Base-by-base conservation (phyloP, 73 alveolate genomes). In the Symbiodinium natans region DNA sequence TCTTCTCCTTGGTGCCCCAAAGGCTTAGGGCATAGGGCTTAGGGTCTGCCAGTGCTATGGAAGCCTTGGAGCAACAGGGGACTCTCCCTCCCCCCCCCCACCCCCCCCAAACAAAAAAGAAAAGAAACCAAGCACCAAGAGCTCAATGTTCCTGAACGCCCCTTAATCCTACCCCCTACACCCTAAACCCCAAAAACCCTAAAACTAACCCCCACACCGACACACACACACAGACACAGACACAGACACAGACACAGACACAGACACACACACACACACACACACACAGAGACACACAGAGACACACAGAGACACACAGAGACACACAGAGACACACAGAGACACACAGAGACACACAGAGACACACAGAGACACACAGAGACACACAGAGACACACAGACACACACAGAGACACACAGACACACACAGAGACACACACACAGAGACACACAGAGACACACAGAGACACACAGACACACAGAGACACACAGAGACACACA, bases 281-380 rank as follows among this genome's bases (percentile, higher is more conserved):
- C 85, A 74, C 85, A 74, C 41, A 74, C 85, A 74, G 31, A 74
- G 31, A 74, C 85, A 74, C 43, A 74, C 85, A 74, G 27, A 74
- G 46, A 74, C 85, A 74, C 43, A 74, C 46, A 74, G 31, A 74
- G 46, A 74, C 46, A 74, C 43, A 74, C 85, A 74, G 41, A 74
- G 46, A 74, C 85, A 74, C 21, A 74, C 46, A 74, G 41, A 74
- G 31, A 74, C 85, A 74, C 41, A 74, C 46, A 74, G 46, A 74
- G 31, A 74, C 46, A 74, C 41, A 74, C 85, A 74, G 46, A 74
- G 46, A 43, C 56, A 43, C 56, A 43, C 56, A 43, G 56, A 43
- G 46, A 74, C 85, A 74, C 43, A n/a, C 85, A 74, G 85, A 74
- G 46, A 74, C 85, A 74, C 43, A 74, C 85, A 74, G 46, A 74